phyloP scores from a whole-genome alignment of 345 rosid species.

The Hibiscus mutabilis region DNA sequence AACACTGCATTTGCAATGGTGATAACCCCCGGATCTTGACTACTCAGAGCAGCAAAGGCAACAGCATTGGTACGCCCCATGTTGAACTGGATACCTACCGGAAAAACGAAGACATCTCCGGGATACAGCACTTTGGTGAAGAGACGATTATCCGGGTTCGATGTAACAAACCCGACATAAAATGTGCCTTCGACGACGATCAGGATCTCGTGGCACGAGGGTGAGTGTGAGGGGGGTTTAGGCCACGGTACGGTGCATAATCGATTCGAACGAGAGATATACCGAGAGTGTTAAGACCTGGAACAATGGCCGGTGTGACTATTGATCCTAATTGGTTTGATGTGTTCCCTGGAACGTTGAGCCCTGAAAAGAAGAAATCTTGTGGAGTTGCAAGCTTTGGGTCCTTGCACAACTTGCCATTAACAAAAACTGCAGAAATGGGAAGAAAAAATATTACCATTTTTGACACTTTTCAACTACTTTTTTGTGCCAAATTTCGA shows the following conservation, averaged over 20 bases:
- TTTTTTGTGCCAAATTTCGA: too few relatives aligned
- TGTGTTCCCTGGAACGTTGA: background rate
- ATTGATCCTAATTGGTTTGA: background rate
- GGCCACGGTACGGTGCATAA: background rate
- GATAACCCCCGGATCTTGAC: background rate
- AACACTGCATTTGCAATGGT: background rate
- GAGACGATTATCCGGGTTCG: background rate
- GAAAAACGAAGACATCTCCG: background rate
- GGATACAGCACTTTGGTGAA: background rate
- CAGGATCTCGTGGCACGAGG: background rate
- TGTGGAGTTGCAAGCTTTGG: background rate
- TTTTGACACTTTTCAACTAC: too few relatives aligned
- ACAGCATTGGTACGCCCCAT: background rate
- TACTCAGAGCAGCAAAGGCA: background rate
- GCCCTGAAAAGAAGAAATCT: background rate
- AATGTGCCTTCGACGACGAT: background rate
- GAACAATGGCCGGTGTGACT: background rate
- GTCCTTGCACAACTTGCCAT: background rate
- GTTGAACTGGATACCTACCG: background rate
- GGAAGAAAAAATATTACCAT: too few relatives aligned
- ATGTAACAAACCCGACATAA: background rate
- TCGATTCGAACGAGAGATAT: background rate
- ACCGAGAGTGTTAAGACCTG: background rate
- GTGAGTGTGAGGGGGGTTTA: background rate
- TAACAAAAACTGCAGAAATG: background rate